phyloP scores from a whole-genome alignment of 129 eudicot genomes.

The Flaveria sonorensis region DNA sequence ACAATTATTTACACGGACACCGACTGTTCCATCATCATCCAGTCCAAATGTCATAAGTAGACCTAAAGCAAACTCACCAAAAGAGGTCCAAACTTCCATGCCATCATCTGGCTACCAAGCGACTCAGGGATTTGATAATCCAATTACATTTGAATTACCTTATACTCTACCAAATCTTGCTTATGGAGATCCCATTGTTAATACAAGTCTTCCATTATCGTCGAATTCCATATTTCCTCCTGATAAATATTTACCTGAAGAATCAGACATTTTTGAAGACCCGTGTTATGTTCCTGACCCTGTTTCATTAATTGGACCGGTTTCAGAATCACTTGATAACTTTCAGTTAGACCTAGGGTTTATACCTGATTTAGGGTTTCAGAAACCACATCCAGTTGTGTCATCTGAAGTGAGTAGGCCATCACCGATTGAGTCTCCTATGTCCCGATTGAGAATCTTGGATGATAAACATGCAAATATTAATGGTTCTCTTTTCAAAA shows the following conservation, averaged over 20 bases:
- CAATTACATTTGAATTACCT: constrained; percentile 61
- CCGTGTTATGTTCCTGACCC: constrained; percentile 97
- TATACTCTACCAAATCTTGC: constrained; percentile 50
- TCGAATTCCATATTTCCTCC: constrained; percentile 56
- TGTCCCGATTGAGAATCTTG: constrained; percentile 46
- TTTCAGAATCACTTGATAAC: constrained; percentile 84
- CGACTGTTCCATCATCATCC: constrained; percentile 50
- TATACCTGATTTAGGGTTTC: constrained; percentile 45
- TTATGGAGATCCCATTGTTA: constrained; percentile 38
- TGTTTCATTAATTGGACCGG: constrained; percentile 73
- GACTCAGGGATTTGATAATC: constrained; percentile 59
- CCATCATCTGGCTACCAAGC: constrained; percentile 29
- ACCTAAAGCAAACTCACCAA: constrained; percentile 58
- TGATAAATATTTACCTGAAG: constrained; percentile 58
- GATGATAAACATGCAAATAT: background rate
- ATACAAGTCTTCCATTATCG: constrained; percentile 39
- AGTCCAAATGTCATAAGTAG: constrained; percentile 61
- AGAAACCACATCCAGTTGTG: constrained; percentile 41
- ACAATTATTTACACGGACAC: constrained; percentile 70
- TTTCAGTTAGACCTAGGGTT: constrained; percentile 78
- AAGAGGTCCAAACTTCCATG: constrained; percentile 54
- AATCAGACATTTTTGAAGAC: constrained; percentile 81
- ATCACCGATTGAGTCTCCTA: constrained; percentile 85
- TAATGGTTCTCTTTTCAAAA: constrained; percentile 18
- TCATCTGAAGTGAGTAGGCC: constrained; percentile 60